Base-by-base conservation (phyloP, 140 eudicot species). In the Oenanthe javanica region DNA sequence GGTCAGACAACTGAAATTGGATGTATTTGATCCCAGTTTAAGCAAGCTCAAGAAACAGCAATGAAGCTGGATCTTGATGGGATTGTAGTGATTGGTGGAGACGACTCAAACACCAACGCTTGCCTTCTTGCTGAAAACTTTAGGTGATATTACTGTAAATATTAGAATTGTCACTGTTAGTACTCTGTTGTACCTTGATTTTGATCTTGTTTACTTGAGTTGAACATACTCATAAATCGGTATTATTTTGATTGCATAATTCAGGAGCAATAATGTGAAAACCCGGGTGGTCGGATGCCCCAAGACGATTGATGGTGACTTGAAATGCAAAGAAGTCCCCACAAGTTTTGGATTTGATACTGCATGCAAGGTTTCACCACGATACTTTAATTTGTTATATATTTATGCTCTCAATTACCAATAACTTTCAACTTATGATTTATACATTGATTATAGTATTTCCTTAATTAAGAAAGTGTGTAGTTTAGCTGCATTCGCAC, bases 21-120 rank as follows among this genome's bases (percentile, higher is more conserved):
- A 38, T 79, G 69, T 72, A 72, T 43, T 57, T 79, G 79, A 64
- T 86, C 72, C 78, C 92, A 94, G 98, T 94, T 94, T 86, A 90
- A 94, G 88, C 98, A 94, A 92, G 99, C 99, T 81, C 97, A 85
- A 90, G 97, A 94, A 74, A 92, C 97, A 31, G 97, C 93, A 66
- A 9, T 79, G 72, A 94, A 86, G 88, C 97, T 94, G 81, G 97
- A 94, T 81, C 86, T 94, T 25, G 99, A 94, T 83, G 99, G 99
- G 45, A 94, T 94, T 86, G 97, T 94, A 77, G 99, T 94, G 57
- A 94, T 94, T 82, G 99, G 99, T 61, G 99, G 99, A 78, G 99
- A 94, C 69, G 99, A 94, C 88, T 94, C 99, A 71, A 94, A 94
- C 85, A 94, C 99, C 46, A 94, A 94, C 82, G 99, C 99, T 73